phyloP scores from a whole-genome alignment of 163 green algal genomes.

The Trebouxiophyceae sp. region DNA sequence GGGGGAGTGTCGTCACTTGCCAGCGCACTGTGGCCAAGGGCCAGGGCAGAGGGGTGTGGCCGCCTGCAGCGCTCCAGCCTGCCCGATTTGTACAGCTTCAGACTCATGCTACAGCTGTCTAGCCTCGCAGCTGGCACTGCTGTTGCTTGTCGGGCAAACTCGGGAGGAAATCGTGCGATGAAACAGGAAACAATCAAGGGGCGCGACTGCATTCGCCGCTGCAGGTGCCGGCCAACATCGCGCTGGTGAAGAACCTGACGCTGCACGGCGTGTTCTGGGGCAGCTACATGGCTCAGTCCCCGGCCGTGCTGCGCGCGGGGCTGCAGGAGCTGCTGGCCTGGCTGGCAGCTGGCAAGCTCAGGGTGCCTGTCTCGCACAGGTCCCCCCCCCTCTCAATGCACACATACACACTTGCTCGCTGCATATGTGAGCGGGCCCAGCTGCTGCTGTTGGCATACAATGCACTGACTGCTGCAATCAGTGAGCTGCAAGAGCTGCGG shows the following conservation, averaged over 20 bases:
- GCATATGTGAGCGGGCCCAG: not conserved
- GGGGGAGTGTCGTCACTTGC: no score
- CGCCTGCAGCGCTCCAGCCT: no score
- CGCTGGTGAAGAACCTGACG: conserved; percentile 68
- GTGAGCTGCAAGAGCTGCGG: not conserved
- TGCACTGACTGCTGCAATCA: not conserved
- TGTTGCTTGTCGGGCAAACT: no score
- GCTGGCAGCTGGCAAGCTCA: conserved; percentile 23
- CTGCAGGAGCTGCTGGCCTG: conserved; percentile 28
- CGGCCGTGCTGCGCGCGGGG: conserved; percentile 16
- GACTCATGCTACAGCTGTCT: no score
- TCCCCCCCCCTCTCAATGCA: no score
- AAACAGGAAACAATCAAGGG: no score
- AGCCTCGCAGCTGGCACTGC: no score
- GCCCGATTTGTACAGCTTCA: no score
- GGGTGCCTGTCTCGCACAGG: conserved; percentile 36
- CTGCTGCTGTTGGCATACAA: not conserved
- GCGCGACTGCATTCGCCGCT: no score
- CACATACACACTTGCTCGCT: conserved; percentile 1
- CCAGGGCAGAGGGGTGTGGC: no score
- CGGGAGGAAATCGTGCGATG: no score
- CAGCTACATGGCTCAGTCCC: conserved; percentile 14
- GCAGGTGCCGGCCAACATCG: conserved; percentile 49
- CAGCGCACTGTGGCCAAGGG: no score
- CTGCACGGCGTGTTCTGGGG: conserved; percentile 64